Base-by-base conservation (phyloP, 2,329 filamentous ascomycete genomes). In the Metarhizium humberi region DNA sequence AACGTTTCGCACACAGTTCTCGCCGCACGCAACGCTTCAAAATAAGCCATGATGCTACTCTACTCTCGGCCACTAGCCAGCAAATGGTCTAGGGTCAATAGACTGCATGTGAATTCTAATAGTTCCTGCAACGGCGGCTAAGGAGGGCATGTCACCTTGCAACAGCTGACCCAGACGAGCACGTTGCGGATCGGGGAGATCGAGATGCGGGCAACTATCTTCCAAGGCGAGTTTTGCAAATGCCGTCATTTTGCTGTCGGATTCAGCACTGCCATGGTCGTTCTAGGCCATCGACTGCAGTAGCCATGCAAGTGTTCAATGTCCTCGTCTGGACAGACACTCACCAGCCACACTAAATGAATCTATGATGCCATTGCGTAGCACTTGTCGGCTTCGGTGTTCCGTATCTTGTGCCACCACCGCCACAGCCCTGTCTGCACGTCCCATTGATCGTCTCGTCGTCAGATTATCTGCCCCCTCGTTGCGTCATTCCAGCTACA, bases 401-500 rank as follows among this genome's bases (percentile, higher is more conserved):
- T 48, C 45, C 45, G 20, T 48, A 20, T 32, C 8, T 30, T 48
- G 20, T 30, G 45, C 45, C 10, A 30, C 45, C 45, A 30, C 45
- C 20, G 25, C 45, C 45, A 48, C 45, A 48, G 38, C 38, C 38
- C 32, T 34, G 6, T 7, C 32, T 30, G 45, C 45, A 29, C 7
- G 45, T 48, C 16, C n/a, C 42, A 20, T 25, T 45, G 3, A 48
- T 34, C 47, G 43, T 47, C 8, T 40, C 38, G 13, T 40, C 38
- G 38, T 40, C 38, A 11, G 48, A 13, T 45, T 18, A 11, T 43
- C 18, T 25, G n/a, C 18, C 50, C 10, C 50, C 50, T 32, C 50
- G 14, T 53, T 53, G 51, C 51, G 52, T 53, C 52, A 53, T 53
- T 43, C 45, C 18, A 18, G 50, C 11, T 51, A 6, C 34, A 42